Evolutionary conservation across 2,329 filamentous ascomycete species (phyloP), one percentile per base, ranked within the genome.

Genomic region (Beauveria australis): DNA sequence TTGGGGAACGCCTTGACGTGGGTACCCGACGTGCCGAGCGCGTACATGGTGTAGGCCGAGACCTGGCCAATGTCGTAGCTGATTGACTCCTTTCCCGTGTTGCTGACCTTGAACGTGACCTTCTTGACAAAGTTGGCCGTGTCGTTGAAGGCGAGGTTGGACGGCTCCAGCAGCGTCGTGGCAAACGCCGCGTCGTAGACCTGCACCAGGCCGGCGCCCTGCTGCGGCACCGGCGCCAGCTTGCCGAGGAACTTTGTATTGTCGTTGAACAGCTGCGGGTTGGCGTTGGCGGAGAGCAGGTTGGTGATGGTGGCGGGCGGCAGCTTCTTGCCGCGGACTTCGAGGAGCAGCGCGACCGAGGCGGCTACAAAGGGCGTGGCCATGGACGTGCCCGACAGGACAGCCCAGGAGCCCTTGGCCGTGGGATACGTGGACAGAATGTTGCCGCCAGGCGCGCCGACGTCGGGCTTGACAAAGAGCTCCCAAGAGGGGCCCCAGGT

Each of bases 141-240:
- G 69, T 88, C 85, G 68, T 88, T 87, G 72, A 87, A 86, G 3
- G 81, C 78, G 16, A 88, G 71, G 68, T 79, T 82, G n/a, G 81
- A 81, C 10, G 76, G 78, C 65, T 78, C 79, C 22, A 87, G 72
- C 14, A 82, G 67, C 2, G 79, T 79, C 2, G 76, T 81, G 18
- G 80, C 74, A 64, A 81, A 78, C 6, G 84, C 81, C 3, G 83
- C 82, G 61, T 85, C 81, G 63, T 81, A 80, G 4, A 82, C 84
- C 65, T 85, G 81, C 53, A 88, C 73, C 14, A 87, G 73, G 43
- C 85, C 85, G 30, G 72, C 80, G 12, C 85, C 85, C 66, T 86
- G 82, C 67, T 88, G 85, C 3, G 79, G 71, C 14, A 85, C 80
- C 0, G 85, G 83, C 0, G 82, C 80, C 0, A 83, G 72, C 43